Evolutionary conservation across 2,329 filamentous ascomycete species (phyloP), one percentile per base, ranked within the genome.

Genomic region (Alternaria burnsii): DNA sequence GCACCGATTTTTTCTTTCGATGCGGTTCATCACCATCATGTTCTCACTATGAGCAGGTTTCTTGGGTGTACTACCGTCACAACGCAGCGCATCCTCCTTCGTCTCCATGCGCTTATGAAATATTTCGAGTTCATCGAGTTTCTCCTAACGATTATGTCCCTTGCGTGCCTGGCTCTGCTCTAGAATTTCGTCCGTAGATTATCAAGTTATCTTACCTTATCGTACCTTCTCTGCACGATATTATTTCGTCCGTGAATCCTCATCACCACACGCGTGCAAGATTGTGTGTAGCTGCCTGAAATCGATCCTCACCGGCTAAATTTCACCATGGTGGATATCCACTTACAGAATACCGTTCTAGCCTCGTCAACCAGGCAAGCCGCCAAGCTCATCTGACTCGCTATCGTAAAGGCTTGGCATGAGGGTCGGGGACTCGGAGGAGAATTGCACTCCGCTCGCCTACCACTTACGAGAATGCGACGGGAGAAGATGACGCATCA

Each of bases 361-460:
- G 20, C 40, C 40, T 42, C 20, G 20, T 42, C 40, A 20, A 24
- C 9, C 12, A 24, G 40, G 40, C 40, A 24, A 42, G 34, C 46
- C 46, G 46, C 46, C 46, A 50, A 50, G 30, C 46, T 38, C 30
- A 32, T 36, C 22, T 24, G 46, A 50, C 46, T 50, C 20, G 20
- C 46, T 24, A 9, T 18, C n/a, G 32, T 14, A 50, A 26, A 38
- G 24, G 16, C 55, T 57, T 57, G 55, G 55, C 55, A 30, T 24
- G 20, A 9, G 16, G 46, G 22, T 57, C 55, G 55, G 47, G n/a
- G 47, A 30, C 36, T 50, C 55, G 55, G 55, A 20, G 55, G 20
- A 28, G 34, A 44, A 52, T 57, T 30, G 47, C 38, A 20, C 36
- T 42, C 55, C 52, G 52, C 41, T 44, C 30, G 11, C 20, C 20